phyloP scores from a whole-genome alignment of 2,329 filamentous ascomycete species.

The Curvularia spicifera region DNA sequence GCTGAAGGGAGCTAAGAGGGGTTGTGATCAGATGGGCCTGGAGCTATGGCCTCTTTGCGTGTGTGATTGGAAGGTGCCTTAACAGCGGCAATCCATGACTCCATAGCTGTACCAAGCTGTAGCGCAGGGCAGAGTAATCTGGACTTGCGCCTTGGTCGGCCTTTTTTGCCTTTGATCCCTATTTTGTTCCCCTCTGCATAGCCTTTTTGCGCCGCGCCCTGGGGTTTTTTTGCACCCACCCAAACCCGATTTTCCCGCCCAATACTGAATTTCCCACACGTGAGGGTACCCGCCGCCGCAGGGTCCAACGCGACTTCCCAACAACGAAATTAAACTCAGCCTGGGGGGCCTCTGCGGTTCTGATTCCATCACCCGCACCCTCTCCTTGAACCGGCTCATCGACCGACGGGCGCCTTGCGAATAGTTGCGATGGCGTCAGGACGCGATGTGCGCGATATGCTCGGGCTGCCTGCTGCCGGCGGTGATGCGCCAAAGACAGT shows the following conservation, averaged over 20 bases:
- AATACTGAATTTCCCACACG: constrained; percentile 14
- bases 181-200: constrained; percentile 4
- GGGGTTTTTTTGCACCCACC: constrained; percentile 1
- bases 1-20: constrained; percentile 12
- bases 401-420: constrained; percentile 26
- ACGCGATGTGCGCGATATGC: constrained; percentile 82
- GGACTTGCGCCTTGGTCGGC: constrained; percentile 4
- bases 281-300: constrained; percentile 19
- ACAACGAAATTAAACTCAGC: constrained; percentile 26
- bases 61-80: constrained; percentile 21
- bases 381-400: constrained; percentile 24
- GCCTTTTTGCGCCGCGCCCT: constrained; percentile 12
- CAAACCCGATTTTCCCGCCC: constrained; percentile 11
- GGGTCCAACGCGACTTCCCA: constrained; percentile 22
- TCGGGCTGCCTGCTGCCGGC: constrained; percentile 71
- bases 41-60: constrained; percentile 22
- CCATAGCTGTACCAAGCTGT: constrained; percentile 20
- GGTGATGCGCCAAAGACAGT: constrained; percentile 51
- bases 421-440: constrained; percentile 45
- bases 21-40: constrained; percentile 9
- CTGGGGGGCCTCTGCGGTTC: constrained; percentile 30
- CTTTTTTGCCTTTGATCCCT: constrained; percentile 1
- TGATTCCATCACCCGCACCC: constrained; percentile 35
- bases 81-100: constrained; percentile 23
- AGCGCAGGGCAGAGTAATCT: constrained; percentile 14